Evolutionary conservation across 371 early-diverging fungal genomes (phyloP).

Genomic region (Mucor plumbeus): DNA sequence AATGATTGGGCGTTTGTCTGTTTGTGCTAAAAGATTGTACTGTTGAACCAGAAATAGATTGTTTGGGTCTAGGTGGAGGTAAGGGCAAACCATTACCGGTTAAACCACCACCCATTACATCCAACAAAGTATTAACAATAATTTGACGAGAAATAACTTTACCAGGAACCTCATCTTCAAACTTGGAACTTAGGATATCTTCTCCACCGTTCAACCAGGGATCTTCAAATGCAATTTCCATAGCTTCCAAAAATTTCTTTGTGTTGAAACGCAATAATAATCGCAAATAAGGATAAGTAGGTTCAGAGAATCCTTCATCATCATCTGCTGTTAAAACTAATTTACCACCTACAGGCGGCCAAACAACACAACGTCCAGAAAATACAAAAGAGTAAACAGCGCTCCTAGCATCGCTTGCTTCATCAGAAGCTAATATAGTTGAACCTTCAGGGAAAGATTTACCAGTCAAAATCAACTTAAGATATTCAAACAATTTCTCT

Average conservation of each 20-base stretch:
- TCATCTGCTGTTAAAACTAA: constrained; percentile 64
- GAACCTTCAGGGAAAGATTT: constrained; percentile 74
- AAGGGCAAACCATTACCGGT: constrained; percentile 37
- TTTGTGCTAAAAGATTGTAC: constrained; percentile 42
- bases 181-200: constrained; percentile 52
- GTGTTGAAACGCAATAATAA: constrained; percentile 71
- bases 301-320: constrained; percentile 60
- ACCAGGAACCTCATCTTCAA: constrained; percentile 63
- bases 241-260: constrained; percentile 67
- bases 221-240: constrained; percentile 75
- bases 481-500: constrained; percentile 76
- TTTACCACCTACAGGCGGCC: constrained; percentile 72
- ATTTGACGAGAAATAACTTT: constrained; percentile 76
- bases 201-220: constrained; percentile 71
- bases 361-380: constrained; percentile 71
- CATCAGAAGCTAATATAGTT: constrained; percentile 47
- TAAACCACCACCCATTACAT: constrained; percentile 57
- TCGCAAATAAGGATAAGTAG: constrained; percentile 79
- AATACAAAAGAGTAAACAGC: constrained; percentile 82
- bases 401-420: constrained; percentile 71
- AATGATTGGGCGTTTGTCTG: constrained; percentile 3
- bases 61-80: constrained; percentile 46
- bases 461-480: constrained; percentile 74
- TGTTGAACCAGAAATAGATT: constrained; percentile 51
- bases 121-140: constrained; percentile 74